Base-by-base conservation (phyloP, 2,329 filamentous ascomycete genomes). In the Stromatinia cepivora region DNA sequence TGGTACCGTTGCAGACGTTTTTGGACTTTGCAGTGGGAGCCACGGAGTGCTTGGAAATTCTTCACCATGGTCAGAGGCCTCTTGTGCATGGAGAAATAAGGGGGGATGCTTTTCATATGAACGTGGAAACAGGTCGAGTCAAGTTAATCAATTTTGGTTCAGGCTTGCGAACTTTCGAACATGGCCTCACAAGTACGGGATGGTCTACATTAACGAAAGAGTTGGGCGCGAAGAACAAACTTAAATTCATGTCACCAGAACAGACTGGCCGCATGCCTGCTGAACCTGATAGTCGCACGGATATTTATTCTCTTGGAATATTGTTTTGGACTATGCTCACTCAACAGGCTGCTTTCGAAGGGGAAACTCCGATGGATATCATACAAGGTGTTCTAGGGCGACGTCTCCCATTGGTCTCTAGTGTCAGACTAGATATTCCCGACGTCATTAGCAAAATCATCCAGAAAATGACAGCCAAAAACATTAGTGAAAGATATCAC, bases 241-340 rank as follows among this genome's bases (percentile, higher is more conserved):
- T 98, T 28, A 88, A 94, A 65, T 97, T 93, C 77, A 96, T 97
- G 77, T 94, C 93, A 59, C 94, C 94, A 0, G 94, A 98, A 78
- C 94, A 97, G 82, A 97, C 94, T 3, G 94, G 94, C 20, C 89
- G 94, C 28, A 91, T 97, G 86, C 92, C 93, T 3, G 93, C 92
- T 4, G 94, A 97, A 79, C 94, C 94, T 1, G 94, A 97, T 80
- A 92, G 87, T 56, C 87, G 94, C 53, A 97, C 94, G 22, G 94
- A 98, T 79, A 96, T 97, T 45, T 97, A 97, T 81, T 94, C 92
- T 0, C 82, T 97, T 0, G 94, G 94, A 5, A 89, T 97, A 52
- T 80, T 97, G 1, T 94, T 97, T 79, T 97, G 93, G 90, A 92
- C 87, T 11, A 86, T 96, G 76, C 82, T 97, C 58, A 92, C 92